phyloP scores from a whole-genome alignment of 495 filamentous ascomycete species.

The Penicillium soppii region DNA sequence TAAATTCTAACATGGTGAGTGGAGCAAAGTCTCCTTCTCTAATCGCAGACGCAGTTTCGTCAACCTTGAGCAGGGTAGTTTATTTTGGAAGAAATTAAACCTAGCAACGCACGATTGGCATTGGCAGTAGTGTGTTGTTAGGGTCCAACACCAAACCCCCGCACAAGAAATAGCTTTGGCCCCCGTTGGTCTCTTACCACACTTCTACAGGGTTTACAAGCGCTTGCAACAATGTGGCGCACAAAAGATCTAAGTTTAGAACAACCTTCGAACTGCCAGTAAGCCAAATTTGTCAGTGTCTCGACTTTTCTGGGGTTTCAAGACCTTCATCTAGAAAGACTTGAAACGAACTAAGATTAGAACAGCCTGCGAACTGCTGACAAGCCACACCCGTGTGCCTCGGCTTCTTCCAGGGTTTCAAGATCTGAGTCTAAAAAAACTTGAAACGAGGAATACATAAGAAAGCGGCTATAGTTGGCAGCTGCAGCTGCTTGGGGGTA shows the following conservation, averaged over 20 bases:
- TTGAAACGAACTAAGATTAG: too few relatives aligned
- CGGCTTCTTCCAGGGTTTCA: too few relatives aligned
- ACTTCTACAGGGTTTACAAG: constrained; percentile 12
- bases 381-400: too few relatives aligned
- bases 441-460: too few relatives aligned
- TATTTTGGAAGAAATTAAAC: constrained; percentile 6
- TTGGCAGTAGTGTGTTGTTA: background rate
- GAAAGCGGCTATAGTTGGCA: too few relatives aligned
- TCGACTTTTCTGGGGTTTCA: background rate
- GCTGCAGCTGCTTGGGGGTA: too few relatives aligned
- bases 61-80: constrained; percentile 6
- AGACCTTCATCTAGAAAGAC: background rate
- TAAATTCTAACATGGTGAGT: background rate
- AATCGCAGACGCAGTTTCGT: background rate
- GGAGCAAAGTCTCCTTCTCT: background rate
- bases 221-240: constrained; percentile 10
- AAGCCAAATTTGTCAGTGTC: background rate
- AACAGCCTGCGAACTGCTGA: too few relatives aligned
- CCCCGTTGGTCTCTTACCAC: constrained; percentile 6
- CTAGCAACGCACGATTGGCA: constrained; percentile 3
- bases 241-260: constrained; percentile 14
- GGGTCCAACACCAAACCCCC: background rate
- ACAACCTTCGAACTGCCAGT: constrained; percentile 7
- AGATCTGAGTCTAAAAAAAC: too few relatives aligned
- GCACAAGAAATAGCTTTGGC: constrained; percentile 3